phyloP scores from a whole-genome alignment of 345 rosid species.

The Eucalyptus regnans region DNA sequence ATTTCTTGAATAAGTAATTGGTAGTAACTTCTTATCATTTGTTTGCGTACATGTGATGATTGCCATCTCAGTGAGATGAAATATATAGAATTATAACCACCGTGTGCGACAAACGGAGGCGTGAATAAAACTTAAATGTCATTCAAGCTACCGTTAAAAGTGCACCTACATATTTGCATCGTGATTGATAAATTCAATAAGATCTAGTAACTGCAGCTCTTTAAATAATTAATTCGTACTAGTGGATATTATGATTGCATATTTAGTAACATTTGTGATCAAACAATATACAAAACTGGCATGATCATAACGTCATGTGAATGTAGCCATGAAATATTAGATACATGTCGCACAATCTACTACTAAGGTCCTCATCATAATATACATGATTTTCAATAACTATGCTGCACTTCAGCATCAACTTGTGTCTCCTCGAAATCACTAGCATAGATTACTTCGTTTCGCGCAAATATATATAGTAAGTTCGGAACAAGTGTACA shows the following conservation, averaged over 20 bases:
- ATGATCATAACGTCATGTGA: neutral
- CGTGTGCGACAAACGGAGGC: neutral
- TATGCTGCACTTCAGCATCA: neutral
- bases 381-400: neutral
- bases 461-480: neutral
- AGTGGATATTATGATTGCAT: neutral
- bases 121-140: neutral
- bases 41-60: neutral
- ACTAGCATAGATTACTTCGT: neutral
- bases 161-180: neutral
- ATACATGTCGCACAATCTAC: neutral
- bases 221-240: neutral
- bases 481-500: neutral
- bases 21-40: neutral
- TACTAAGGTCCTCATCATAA: neutral
- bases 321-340: neutral
- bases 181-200: neutral
- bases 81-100: neutral
- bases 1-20: neutral
- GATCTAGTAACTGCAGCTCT: neutral
- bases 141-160: neutral
- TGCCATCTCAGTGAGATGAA: neutral
- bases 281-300: neutral
- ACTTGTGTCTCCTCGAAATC: neutral
- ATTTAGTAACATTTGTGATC: neutral